A percentile compares a stretch with the other conserved stretches of the same genome.
phyloP scores from a whole-genome alignment of 768 basidiomycete species.

The Trametes coccinea region DNA sequence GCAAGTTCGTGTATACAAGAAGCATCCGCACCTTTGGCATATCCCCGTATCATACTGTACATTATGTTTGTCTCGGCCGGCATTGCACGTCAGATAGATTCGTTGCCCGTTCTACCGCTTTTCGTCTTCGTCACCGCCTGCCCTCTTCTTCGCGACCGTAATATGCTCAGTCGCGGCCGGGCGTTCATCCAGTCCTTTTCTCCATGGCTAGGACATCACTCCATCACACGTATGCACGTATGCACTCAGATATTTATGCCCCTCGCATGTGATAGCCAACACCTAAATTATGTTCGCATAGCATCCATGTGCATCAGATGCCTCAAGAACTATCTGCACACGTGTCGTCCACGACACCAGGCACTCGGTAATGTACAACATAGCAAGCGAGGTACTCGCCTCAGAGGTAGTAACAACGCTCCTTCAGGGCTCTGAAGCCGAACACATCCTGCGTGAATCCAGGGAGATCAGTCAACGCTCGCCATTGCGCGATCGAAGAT shows the following conservation, averaged over 20 bases:
- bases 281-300: too few species aligned
- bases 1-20: neutral
- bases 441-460: constrained; percentile 56
- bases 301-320: too few species aligned
- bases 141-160: too few species aligned
- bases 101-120: neutral
- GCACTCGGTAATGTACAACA: neutral
- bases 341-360: neutral
- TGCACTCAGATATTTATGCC: too few species aligned
- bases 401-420: constrained; percentile 79
- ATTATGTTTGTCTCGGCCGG: neutral
- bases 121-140: neutral
- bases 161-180: too few species aligned
- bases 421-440: constrained; percentile 80
- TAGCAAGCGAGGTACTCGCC: neutral
- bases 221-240: too few species aligned
- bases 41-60: neutral
- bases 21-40: neutral
- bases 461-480: neutral
- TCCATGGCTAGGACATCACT: too few species aligned
- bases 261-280: too few species aligned
- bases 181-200: too few species aligned
- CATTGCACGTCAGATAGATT: neutral
- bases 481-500: neutral
- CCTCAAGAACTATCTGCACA: neutral